These are phyloP conservation scores for Exophiala sp. DNA, from an alignment of 2,329 filamentous ascomycete genomes.

Conservation along the genomic window DNA sequence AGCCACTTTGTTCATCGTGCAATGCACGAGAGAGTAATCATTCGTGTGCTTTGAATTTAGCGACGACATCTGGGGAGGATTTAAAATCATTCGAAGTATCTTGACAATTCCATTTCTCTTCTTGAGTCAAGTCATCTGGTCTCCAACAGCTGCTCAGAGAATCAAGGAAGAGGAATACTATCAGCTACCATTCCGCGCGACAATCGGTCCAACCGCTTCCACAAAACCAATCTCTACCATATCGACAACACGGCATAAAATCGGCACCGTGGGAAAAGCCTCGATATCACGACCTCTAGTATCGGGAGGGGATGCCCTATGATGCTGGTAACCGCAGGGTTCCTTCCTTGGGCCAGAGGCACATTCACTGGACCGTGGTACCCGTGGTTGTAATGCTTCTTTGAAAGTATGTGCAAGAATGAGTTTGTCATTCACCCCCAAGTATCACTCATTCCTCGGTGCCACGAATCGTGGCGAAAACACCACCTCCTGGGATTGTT, in stretches of 20 bases:
- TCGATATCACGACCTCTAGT: too few species aligned
- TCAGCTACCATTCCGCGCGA: too few species aligned
- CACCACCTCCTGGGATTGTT: background rate
- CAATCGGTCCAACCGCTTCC: too few species aligned
- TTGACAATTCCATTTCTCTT: constrained; percentile 6
- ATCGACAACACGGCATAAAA: too few species aligned
- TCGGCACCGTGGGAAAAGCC: too few species aligned
- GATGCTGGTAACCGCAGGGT: too few species aligned
- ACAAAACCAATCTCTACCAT: too few species aligned
- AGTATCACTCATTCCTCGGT: background rate
- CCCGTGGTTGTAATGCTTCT: background rate
- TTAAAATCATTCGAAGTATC: constrained; percentile 20
- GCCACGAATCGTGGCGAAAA: background rate
- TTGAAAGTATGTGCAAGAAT: background rate
- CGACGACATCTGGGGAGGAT: constrained; percentile 1
- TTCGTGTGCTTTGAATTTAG: background rate
- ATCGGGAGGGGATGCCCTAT: too few species aligned
- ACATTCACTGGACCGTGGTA: background rate
- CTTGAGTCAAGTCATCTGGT: background rate
- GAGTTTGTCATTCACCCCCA: constrained; percentile 6
- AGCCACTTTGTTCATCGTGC: background rate
- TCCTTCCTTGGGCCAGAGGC: background rate
- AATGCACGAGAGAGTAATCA: background rate
- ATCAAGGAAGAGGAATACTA: too few species aligned
- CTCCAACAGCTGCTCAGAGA: background rate